Percentiles rank a stretch among this genome's conserved stretches.
Evolutionary conservation across 352 stramenopile genomes (phyloP).

Genomic region (Blastocystis sp.): DNA sequence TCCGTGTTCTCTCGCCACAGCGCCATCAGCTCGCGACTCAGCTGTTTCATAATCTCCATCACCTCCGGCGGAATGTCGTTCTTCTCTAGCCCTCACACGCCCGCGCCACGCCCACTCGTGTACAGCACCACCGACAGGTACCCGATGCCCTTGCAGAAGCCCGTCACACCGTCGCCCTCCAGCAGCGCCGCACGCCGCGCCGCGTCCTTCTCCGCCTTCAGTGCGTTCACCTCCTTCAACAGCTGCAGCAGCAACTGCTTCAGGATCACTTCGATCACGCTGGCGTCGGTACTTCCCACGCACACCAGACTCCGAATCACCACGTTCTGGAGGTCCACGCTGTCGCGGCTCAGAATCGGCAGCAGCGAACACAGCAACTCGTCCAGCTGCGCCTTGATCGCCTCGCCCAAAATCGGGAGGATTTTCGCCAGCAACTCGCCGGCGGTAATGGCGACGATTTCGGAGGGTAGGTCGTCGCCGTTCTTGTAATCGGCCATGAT

Average conservation of each 20-base stretch:
- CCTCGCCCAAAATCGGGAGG: slow-evolving; percentile 65
- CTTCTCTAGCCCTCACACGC: slow-evolving; percentile 1
- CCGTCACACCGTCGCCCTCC: slow-evolving; percentile 4
- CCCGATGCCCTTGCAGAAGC: slow-evolving; percentile 40
- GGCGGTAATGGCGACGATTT: slow-evolving; percentile 49
- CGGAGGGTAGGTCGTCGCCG: slow-evolving; percentile 33
- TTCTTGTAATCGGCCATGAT: slow-evolving; percentile 13
- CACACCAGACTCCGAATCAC: slow-evolving; percentile 40
- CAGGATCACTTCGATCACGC: slow-evolving; percentile 60
- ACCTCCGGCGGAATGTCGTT: slow-evolving; percentile 46
- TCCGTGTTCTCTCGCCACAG: slow-evolving; percentile 27
- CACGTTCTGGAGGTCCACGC: neutral
- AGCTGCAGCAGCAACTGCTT: slow-evolving; percentile 58
- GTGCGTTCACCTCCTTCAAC: neutral
- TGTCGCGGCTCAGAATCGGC: slow-evolving; percentile 12
- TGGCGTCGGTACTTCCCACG: slow-evolving; percentile 18
- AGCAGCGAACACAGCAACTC: slow-evolving; percentile 56
- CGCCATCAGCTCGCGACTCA: neutral
- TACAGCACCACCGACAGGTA: slow-evolving; percentile 26
- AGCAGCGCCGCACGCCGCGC: neutral
- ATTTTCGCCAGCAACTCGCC: slow-evolving; percentile 48
- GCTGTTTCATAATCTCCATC: neutral
- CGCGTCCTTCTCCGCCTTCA: neutral
- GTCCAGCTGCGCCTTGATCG: slow-evolving; percentile 68
- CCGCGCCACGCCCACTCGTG: neutral